Percentiles rank a stretch among this genome's conserved stretches.
Evolutionary conservation across 768 basidiomycete genomes (phyloP).

Genomic region (Boletus barrowsii): DNA sequence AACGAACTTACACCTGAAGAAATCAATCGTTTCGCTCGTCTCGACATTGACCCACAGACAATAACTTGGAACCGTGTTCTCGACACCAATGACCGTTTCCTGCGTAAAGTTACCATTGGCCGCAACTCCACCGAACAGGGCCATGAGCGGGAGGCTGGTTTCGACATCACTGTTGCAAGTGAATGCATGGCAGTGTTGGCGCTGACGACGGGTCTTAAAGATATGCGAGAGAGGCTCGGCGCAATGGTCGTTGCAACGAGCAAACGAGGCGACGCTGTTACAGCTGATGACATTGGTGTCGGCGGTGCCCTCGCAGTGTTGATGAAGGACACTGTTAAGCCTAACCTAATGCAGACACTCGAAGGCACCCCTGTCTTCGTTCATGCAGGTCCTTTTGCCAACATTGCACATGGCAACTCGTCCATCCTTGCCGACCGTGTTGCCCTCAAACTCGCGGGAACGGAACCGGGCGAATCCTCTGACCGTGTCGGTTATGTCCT

Average conservation of each 20-base stretch:
- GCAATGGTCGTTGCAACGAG: conserved; percentile 96
- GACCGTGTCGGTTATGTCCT: conserved; percentile 90
- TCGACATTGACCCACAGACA: conserved; percentile 86
- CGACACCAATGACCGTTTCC: conserved; percentile 95
- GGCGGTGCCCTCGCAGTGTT: conserved; percentile 94
- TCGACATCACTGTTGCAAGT: conserved; percentile 96
- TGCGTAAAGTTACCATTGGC: conserved; percentile 93
- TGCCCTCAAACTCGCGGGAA: conserved; percentile 94
- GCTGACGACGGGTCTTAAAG: conserved; percentile 78
- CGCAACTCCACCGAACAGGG: conserved; percentile 88
- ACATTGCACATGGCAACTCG: conserved; percentile 98
- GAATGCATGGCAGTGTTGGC: conserved; percentile 99
- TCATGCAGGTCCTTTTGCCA: conserved; percentile 97
- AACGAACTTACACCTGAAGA: conserved; percentile 92
- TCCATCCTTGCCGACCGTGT: conserved; percentile 98
- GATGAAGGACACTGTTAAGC: conserved; percentile 99
- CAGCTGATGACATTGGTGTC: conserved; percentile 94
- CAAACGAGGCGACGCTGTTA: conserved; percentile 87
- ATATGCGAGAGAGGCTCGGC: conserved; percentile 91
- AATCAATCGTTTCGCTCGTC: conserved; percentile 81
- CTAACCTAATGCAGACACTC: conserved; percentile 97
- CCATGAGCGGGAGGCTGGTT: conserved; percentile 83
- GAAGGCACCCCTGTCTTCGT: conserved; percentile 99
- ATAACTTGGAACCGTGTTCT: conserved; percentile 98
- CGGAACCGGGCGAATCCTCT: conserved; percentile 82